Percentiles rank a stretch among this genome's conserved stretches.
Evolutionary conservation across 1,284 basidiomycete species (phyloP).

Genomic region (Fomitiporia mediterranea): DNA sequence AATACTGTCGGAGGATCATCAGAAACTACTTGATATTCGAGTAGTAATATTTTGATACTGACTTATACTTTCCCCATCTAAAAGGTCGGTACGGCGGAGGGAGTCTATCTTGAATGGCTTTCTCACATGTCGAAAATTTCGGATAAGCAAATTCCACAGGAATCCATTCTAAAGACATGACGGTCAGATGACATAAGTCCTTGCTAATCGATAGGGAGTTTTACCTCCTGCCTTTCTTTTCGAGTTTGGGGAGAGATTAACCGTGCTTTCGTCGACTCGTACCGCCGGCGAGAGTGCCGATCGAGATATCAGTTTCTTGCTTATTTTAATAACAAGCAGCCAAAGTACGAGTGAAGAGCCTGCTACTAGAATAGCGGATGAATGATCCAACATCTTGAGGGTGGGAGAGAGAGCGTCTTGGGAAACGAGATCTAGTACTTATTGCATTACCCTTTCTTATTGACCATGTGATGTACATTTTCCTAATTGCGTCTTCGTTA

Average conservation of each 20-base stretch:
- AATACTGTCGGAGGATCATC: constrained; percentile 37
- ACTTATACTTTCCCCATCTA: constrained; percentile 60
- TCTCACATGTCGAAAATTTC: constrained; percentile 26
- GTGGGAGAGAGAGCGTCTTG: background rate
- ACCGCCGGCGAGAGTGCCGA: background rate
- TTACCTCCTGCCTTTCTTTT: constrained; percentile 6
- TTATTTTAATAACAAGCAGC: background rate
- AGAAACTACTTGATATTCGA: background rate
- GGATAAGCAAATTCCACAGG: constrained; percentile 51
- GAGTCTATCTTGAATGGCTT: constrained; percentile 24
- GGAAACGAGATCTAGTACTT: background rate
- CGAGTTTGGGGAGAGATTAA: background rate
- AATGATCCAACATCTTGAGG: background rate
- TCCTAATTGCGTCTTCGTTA: background rate
- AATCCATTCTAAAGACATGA: constrained; percentile 39
- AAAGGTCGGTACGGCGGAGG: constrained; percentile 59
- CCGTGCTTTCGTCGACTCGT: background rate
- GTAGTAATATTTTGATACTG: constrained; percentile 26
- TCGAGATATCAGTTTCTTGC: background rate
- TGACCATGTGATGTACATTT: background rate
- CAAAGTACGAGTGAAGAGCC: background rate
- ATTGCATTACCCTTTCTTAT: background rate
- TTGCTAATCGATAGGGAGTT: background rate
- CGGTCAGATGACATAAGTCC: background rate
- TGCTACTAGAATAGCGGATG: background rate